Evolutionary conservation across 2,329 filamentous ascomycete genomes (phyloP).

Genomic region (Cadophora gregata): DNA sequence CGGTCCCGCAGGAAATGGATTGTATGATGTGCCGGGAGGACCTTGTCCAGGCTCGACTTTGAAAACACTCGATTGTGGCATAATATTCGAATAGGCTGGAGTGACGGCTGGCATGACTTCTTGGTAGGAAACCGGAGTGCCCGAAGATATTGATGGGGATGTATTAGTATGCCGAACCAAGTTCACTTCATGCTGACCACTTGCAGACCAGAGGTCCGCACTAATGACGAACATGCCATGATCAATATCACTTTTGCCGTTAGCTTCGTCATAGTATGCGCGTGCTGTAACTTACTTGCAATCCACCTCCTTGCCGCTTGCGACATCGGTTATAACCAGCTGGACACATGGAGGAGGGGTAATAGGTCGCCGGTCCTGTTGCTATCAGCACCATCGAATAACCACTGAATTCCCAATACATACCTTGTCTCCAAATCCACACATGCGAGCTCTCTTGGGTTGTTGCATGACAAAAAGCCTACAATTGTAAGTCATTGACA

Average conservation of each 20-base stretch:
- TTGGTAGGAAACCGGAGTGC: constrained; percentile 78
- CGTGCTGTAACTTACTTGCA: constrained; percentile 66
- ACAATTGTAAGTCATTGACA: constrained; percentile 37
- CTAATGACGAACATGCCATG: constrained; percentile 71
- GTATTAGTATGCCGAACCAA: constrained; percentile 69
- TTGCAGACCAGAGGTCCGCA: constrained; percentile 71
- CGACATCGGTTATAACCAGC: constrained; percentile 76
- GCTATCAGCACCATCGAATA: background rate
- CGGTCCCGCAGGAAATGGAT: constrained; percentile 39
- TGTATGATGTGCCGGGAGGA: constrained; percentile 29
- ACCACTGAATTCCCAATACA: constrained; percentile 24
- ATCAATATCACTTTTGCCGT: constrained; percentile 64
- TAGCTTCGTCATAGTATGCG: constrained; percentile 11
- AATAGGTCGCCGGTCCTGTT: constrained; percentile 88
- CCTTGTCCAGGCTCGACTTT: constrained; percentile 30
- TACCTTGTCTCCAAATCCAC: constrained; percentile 98
- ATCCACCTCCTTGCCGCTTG: constrained; percentile 81
- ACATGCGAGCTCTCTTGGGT: constrained; percentile 93
- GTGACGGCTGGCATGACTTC: constrained; percentile 46
- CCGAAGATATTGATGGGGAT: constrained; percentile 80
- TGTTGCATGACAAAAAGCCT: constrained; percentile 87
- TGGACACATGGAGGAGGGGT: constrained; percentile 93
- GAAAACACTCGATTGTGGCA: constrained; percentile 31
- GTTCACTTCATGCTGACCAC: constrained; percentile 68
- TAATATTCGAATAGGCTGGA: constrained; percentile 40